Evolutionary conservation across 2,329 filamentous ascomycete genomes (phyloP).

Genomic region (Ampelomyces quisqualis): DNA sequence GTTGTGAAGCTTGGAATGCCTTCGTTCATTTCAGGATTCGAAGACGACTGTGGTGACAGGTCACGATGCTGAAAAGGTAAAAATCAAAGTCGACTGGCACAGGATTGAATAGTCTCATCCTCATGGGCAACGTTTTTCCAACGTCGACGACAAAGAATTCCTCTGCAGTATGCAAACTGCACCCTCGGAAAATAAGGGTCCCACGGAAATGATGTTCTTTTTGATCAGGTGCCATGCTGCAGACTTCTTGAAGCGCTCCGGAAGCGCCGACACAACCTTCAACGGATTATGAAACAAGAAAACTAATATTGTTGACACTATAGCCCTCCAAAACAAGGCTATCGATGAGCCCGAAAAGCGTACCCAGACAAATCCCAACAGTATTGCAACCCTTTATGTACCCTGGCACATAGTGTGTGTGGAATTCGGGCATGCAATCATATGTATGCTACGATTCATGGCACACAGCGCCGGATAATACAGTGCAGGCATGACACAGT

Average conservation of each 20-base stretch:
- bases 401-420: conserved; percentile 49
- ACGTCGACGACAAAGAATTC: conserved; percentile 56
- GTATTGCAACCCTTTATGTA: conserved; percentile 40
- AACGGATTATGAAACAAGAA: conserved; percentile 29
- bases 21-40: conserved; percentile 60
- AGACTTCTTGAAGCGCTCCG: conserved; percentile 38
- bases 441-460: conserved; percentile 47
- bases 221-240: conserved; percentile 48
- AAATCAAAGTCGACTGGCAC: conserved; percentile 57
- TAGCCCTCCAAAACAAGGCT: conserved; percentile 31
- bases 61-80: conserved; percentile 61
- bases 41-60: conserved; percentile 58
- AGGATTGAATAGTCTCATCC: conserved; percentile 48
- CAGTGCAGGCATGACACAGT: conserved; percentile 33
- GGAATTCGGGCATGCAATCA: conserved; percentile 48
- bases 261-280: conserved; percentile 16
- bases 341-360: conserved; percentile 47
- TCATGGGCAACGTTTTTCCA: conserved; percentile 50
- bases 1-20: conserved; percentile 53
- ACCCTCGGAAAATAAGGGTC: conserved; percentile 45
- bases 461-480: conserved; percentile 50
- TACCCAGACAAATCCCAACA: conserved; percentile 45
- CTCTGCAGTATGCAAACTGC: conserved; percentile 48
- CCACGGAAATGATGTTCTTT: conserved; percentile 54
- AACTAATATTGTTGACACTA: conserved; percentile 20